Base-by-base conservation (phyloP, 2,329 filamentous ascomycete genomes). In the Polychaeton citri region DNA sequence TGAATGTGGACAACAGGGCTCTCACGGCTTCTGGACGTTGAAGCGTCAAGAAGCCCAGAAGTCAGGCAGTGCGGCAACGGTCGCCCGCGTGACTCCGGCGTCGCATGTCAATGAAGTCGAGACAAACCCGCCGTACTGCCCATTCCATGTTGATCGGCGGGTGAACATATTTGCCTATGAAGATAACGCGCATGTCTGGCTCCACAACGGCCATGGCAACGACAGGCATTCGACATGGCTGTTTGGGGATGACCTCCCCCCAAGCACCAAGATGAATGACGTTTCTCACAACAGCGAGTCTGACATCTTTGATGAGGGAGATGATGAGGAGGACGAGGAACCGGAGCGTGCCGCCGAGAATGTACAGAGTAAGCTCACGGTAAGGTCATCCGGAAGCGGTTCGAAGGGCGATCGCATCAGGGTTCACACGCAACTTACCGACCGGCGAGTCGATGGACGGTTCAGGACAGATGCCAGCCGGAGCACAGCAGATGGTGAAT, bases 41-140 rank as follows among this genome's bases (percentile, higher is more conserved):
- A 16, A 32, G 30, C 30, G 12, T 13, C 30, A 16, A 16, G 13
- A 16, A 16, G 30, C 30, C 10, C 30, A 32, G 12, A 32, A 10
- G 10, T 9, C 9, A 12, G 19, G 6, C 6, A 33, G 7, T 21
- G 10, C 30, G 13, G 38, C 28, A 35, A 26, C 33, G 32, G 9
- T 30, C 10, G 21, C 34, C 6, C 26, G 18, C 15, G 32, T 30
- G 6, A 6, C 32, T 16, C 32, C 21, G 6, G 32, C 32, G n/a
- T 34, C 24, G 13, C n/a, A 31, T 13, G 26, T 34, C 3, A 26
- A 37, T 6, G 32, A 63, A 92, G 94, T 32, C 45, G 90, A 98
- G 54, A 94, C 88, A 2, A 95, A 88, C 52, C 82, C 87, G 4
- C 85, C 88, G 2, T 96, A 94, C 50, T 87, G 94, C 51, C 88